phyloP scores from a whole-genome alignment of 352 stramenopile species.

The Phytophthora cryptogea region DNA sequence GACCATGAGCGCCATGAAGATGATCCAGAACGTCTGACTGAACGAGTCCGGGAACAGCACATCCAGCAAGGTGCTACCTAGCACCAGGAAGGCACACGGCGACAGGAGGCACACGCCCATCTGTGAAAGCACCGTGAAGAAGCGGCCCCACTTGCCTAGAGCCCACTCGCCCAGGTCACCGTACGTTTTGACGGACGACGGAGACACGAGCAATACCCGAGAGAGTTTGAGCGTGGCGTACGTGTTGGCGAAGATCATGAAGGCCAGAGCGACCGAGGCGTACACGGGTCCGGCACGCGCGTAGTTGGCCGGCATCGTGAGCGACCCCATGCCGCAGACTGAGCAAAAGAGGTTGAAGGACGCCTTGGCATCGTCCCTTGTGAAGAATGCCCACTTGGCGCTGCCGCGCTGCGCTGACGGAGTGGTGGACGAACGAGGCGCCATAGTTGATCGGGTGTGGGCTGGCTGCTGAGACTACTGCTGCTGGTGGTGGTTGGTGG shows the following conservation, averaged over 20 bases:
- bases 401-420: conserved; percentile 17
- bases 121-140: conserved; percentile 45
- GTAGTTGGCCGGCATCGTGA: conserved; percentile 62
- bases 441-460: conserved; percentile 17
- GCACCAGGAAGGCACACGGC: conserved; percentile 53
- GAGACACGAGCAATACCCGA: conserved; percentile 48
- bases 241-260: conserved; percentile 34
- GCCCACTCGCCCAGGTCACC: conserved; percentile 46
- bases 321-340: conserved; percentile 53
- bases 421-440: conserved; percentile 18
- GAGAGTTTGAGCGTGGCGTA: conserved; percentile 57
- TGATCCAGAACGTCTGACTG: conserved; percentile 46
- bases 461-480: conserved; percentile 14
- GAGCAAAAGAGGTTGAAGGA: conserved; percentile 52
- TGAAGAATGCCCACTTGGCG: conserved; percentile 43
- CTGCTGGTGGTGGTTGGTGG: conserved; percentile 8
- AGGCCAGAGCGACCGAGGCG: conserved; percentile 45
- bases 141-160: conserved; percentile 43
- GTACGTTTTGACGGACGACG: conserved; percentile 55
- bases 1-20: conserved; percentile 53
- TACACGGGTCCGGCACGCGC: conserved; percentile 48
- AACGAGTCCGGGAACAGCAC: conserved; percentile 56
- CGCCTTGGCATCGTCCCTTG: conserved; percentile 53
- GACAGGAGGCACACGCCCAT: conserved; percentile 48
- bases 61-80: conserved; percentile 45